Evolutionary conservation across 306 rosid genomes (phyloP).

Genomic region (Arachis hypogaea): DNA sequence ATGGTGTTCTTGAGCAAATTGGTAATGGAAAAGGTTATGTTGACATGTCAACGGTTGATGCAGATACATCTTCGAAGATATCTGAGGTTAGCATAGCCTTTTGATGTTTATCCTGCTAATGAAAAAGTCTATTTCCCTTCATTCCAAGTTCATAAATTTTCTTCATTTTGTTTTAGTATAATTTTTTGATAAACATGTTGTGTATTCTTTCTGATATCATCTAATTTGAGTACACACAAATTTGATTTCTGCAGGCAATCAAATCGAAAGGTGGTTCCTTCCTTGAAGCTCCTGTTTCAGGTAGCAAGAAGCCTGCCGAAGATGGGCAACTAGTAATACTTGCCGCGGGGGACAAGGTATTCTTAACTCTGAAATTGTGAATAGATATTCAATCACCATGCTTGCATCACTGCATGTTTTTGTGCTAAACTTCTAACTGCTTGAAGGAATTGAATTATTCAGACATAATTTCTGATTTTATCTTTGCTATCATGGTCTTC

Average conservation of each 20-base stretch:
- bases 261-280: slow-evolving; percentile 63
- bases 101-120: not conserved
- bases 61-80: slow-evolving; percentile 67
- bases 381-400: slow-evolving; percentile 23
- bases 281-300: slow-evolving; percentile 96
- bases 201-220: not conserved
- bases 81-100: slow-evolving; percentile 62
- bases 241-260: slow-evolving; percentile 59
- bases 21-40: slow-evolving; percentile 64
- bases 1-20: slow-evolving; percentile 78
- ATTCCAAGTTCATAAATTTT: slow-evolving; percentile 6
- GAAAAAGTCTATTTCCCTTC: slow-evolving; percentile 6
- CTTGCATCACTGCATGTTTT: slow-evolving; percentile 5
- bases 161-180: not conserved
- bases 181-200: slow-evolving; percentile 1
- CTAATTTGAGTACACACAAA: slow-evolving; percentile 21
- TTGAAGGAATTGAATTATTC: slow-evolving; percentile 26
- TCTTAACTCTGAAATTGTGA: slow-evolving; percentile 3
- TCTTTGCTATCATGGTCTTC: not conserved
- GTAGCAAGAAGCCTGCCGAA: slow-evolving; percentile 99
- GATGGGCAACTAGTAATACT: slow-evolving; percentile 92
- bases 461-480: not conserved
- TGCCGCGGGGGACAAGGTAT: slow-evolving; percentile 84
- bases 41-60: slow-evolving; percentile 88
- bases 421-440: slow-evolving; percentile 7